Evolutionary conservation across 768 basidiomycete species (phyloP), one percentile per base, ranked within the genome.

Genomic region (Pleurotus sapidus): DNA sequence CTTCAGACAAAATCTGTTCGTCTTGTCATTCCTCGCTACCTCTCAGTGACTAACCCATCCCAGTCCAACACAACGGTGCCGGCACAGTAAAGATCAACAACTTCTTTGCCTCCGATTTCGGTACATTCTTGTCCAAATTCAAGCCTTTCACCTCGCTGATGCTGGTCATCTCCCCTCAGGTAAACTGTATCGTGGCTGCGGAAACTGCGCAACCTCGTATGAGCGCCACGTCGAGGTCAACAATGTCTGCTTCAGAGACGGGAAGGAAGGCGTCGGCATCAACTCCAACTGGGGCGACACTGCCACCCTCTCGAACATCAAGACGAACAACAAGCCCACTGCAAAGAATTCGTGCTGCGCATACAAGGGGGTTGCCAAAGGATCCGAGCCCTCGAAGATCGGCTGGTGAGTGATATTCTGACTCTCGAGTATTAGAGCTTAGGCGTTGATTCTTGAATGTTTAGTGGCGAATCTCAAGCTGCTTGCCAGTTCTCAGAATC

Each of bases 251-350:
- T 46, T 68, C 24, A 55, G 61, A 3, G 49, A 55, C 24, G 68
- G 68, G 20, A 64, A 63, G 3, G 59, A 62, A 34, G 67, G 59
- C 45, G 65, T 69, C 5, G 68, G 68, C 23, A 69, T 69, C 59
- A 69, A 69, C 57, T 42, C 65, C 24, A 69, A 69, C 64, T 69
- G 56, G 47, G 68, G 68, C 18, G 68, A 68, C 56, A 69, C 66
- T 12, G 66, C 65, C 23, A 61, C 59, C 7, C 56, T 69, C 6
- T 61, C 65, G 20, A 63, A 61, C 39, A 42, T 69, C 56, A 67
- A 62, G 51, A 69, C 66, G 30, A 64, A 51, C 38, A 65, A 66
- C 48, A 65, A 69, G 57, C 68, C 68, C 40, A 64, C 63, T 12
- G 54, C 12, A 20, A 34, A 62, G 0, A 67, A 66, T 30, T 64